Base-by-base conservation (phyloP, 495 filamentous ascomycete species). In the Daldinia bambusicola region DNA sequence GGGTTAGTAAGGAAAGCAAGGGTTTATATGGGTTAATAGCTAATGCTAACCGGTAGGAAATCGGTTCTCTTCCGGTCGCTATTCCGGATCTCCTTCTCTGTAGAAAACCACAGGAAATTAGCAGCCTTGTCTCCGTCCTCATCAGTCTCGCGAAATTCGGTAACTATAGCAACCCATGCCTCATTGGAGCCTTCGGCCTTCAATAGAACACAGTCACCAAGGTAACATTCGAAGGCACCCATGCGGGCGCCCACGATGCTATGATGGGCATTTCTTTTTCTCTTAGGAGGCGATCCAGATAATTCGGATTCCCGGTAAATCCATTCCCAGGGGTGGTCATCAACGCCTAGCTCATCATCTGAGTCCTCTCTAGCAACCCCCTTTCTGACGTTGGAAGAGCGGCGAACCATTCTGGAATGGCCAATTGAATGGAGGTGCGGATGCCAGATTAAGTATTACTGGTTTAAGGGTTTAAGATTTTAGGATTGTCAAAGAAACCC, bases 301-400 rank as follows among this genome's bases (percentile, higher is more conserved):
- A 73, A 4, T 6, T 79, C 30, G 12, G 18, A 36, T 31, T 69
- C 20, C 18, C 51, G 77, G 80, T 95, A 95, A 32, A 98, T 89
- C 95, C 94, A 99, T 76, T 96, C 89, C 95, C 95, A 99, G 1
- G 93, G 93, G 45, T 85, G 82, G 78, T 97, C 93, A 60, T 95
- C 93, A 16, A 88, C 81, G 18, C 93, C 93, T 9, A 96, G 84
- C 76, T 97, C 95, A 71, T 97, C 94, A 81, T 98, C 95, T 12
- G 93, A 97, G 76, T 96, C 93, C 61, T 96, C 93, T 65, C 92
- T 85, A 13, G 84, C 78, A n/a, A 95, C 81, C 20, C 87, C 90
- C 10, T 78, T 43, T 10, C 48, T 58, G 61, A 31, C 64, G 57
- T 53, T 62, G 36, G 56, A 58, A 64, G 68, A 66, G 22, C 63